phyloP scores from a whole-genome alignment of 805 yeast species.

The Hanseniaspora singularis region DNA sequence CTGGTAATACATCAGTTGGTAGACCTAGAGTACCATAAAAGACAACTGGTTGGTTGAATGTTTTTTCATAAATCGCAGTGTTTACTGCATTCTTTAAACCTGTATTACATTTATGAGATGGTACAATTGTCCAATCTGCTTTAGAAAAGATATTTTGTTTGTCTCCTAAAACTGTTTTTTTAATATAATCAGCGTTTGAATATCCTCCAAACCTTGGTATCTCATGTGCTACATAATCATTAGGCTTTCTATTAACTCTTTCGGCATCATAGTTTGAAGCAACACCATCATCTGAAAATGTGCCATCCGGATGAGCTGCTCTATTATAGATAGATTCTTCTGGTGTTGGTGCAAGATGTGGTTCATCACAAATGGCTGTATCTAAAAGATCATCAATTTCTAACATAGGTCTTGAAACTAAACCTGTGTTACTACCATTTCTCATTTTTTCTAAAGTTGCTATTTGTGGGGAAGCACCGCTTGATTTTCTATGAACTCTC shows the following conservation, averaged over 20 bases:
- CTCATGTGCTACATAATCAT: too few species aligned
- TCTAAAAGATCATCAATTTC: slow-evolving; percentile 13
- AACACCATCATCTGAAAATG: slow-evolving; percentile 17
- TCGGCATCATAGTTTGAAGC: slow-evolving; percentile 22
- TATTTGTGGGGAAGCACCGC: slow-evolving; percentile 14
- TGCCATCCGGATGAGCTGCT: slow-evolving; percentile 14
- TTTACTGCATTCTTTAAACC: slow-evolving; percentile 76
- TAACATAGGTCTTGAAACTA: background rate
- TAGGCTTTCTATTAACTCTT: slow-evolving; percentile 23
- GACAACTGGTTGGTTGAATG: slow-evolving; percentile 31
- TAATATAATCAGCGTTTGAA: slow-evolving; percentile 45
- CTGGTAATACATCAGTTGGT: slow-evolving; percentile 74
- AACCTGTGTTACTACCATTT: background rate
- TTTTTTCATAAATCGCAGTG: slow-evolving; percentile 38
- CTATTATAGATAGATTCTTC: slow-evolving; percentile 17
- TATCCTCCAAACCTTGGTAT: slow-evolving; percentile 58
- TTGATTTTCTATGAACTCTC: slow-evolving; percentile 22
- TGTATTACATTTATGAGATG: slow-evolving; percentile 69
- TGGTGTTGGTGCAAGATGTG: slow-evolving; percentile 4
- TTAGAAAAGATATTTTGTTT: slow-evolving; percentile 32
- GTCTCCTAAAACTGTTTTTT: slow-evolving; percentile 28
- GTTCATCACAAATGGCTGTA: background rate
- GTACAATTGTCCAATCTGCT: slow-evolving; percentile 64
- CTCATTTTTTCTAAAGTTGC: background rate
- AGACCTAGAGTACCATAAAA: slow-evolving; percentile 93